phyloP scores from a whole-genome alignment of 768 basidiomycete genomes.

The Tulasnella sp. region DNA sequence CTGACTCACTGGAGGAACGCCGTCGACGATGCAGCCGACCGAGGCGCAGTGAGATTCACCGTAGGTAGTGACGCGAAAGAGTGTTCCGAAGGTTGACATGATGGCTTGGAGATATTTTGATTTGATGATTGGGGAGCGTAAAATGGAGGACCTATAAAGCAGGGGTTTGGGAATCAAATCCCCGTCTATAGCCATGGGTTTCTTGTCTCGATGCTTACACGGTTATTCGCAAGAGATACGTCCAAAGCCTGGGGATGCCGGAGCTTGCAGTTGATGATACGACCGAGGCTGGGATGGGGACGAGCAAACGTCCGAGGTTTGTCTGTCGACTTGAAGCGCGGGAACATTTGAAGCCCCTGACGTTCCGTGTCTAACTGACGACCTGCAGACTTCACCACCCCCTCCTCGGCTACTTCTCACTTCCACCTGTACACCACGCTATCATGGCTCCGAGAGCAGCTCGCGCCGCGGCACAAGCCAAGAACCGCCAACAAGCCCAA shows the following conservation, averaged over 20 bases:
- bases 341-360: slow-evolving; percentile 6
- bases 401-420: background rate
- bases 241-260: background rate
- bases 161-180: background rate
- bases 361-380: slow-evolving; percentile 3
- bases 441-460: slow-evolving; percentile 14
- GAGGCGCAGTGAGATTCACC: slow-evolving; percentile 97
- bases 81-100: slow-evolving; percentile 90
- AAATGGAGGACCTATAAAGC: background rate
- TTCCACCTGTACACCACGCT: background rate
- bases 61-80: slow-evolving; percentile 93
- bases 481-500: slow-evolving; percentile 1
- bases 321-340: slow-evolving; percentile 1
- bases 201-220: background rate
- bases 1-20: slow-evolving; percentile 79
- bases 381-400: background rate
- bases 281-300: slow-evolving; percentile 1
- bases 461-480: background rate
- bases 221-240: background rate
- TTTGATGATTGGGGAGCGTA: background rate
- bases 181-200: background rate
- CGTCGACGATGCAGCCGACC: slow-evolving; percentile 95
- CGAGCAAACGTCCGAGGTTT: background rate
- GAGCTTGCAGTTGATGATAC: background rate
- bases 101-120: slow-evolving; percentile 8